Evolutionary conservation across 2,329 filamentous ascomycete genomes (phyloP).

Genomic region (Fusarium dimerum): DNA sequence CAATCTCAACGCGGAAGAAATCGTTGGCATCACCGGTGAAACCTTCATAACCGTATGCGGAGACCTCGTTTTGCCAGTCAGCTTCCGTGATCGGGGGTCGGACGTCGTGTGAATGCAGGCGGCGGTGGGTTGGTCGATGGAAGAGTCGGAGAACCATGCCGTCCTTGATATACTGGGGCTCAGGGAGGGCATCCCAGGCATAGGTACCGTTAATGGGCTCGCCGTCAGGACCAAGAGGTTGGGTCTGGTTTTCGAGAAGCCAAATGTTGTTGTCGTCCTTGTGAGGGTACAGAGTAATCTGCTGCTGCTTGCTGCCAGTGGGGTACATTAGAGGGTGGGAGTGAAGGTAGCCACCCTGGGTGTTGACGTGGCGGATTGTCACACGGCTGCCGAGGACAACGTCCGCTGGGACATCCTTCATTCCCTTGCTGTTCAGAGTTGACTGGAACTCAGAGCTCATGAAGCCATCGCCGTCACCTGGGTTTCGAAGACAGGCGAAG

Average conservation of each 20-base stretch:
- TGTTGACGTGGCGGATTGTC: slow-evolving; percentile 89
- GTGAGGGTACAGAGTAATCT: slow-evolving; percentile 97
- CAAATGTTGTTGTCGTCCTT: slow-evolving; percentile 99
- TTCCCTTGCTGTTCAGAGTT: slow-evolving; percentile 92
- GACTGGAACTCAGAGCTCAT: slow-evolving; percentile 99
- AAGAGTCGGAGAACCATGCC: slow-evolving; percentile 82
- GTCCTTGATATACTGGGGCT: slow-evolving; percentile 71
- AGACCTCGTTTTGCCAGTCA: slow-evolving; percentile 95
- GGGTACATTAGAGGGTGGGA: slow-evolving; percentile 98
- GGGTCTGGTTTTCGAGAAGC: slow-evolving; percentile 93
- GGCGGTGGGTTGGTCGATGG: slow-evolving; percentile 79
- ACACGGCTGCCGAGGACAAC: slow-evolving; percentile 87
- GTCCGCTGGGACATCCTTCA: slow-evolving; percentile 93
- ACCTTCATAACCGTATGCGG: slow-evolving; percentile 94
- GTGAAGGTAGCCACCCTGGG: slow-evolving; percentile 95
- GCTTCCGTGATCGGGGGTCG: slow-evolving; percentile 82
- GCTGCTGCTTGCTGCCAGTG: slow-evolving; percentile 95
- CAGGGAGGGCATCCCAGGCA: slow-evolving; percentile 77
- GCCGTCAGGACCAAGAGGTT: slow-evolving; percentile 76
- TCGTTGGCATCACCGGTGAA: slow-evolving; percentile 98
- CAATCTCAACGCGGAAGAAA: slow-evolving; percentile 90
- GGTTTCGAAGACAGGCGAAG: slow-evolving; percentile 90
- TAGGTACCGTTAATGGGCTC: slow-evolving; percentile 75
- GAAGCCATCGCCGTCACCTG: slow-evolving; percentile 96
- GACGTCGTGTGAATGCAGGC: slow-evolving; percentile 94